phyloP scores from a whole-genome alignment of 1,284 basidiomycete genomes.

The Ustilago hordei region DNA sequence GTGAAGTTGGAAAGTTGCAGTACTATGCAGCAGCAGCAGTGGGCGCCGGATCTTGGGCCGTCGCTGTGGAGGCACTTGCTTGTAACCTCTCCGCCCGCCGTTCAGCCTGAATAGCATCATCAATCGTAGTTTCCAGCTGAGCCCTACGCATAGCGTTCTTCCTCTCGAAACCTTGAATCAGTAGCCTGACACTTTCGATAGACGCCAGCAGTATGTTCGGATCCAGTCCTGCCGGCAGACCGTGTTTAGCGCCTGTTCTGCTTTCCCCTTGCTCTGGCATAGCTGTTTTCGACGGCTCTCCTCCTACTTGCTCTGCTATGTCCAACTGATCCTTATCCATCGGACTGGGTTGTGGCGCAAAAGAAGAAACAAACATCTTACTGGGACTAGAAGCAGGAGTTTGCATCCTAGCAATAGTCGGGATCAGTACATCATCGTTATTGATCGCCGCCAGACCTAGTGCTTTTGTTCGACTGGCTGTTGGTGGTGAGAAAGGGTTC shows the following conservation, averaged over 20 bases:
- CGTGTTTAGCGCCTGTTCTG: neutral
- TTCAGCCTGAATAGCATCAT: conserved; percentile 41
- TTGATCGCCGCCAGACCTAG: conserved; percentile 17
- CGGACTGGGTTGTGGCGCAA: conserved; percentile 6
- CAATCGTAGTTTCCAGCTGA: conserved; percentile 47
- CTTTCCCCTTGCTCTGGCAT: neutral
- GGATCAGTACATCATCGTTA: conserved; percentile 50
- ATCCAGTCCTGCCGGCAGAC: conserved; percentile 24
- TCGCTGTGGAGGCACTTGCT: conserved; percentile 2
- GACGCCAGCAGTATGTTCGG: conserved; percentile 45
- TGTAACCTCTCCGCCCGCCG: conserved; percentile 33
- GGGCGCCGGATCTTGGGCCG: neutral
- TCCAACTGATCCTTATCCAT: neutral
- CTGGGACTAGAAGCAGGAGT: conserved; percentile 36
- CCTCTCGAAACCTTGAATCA: conserved; percentile 51
- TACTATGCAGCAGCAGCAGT: neutral
- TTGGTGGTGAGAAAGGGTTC: conserved; percentile 30
- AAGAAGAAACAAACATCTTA: conserved; percentile 30
- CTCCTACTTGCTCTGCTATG: neutral
- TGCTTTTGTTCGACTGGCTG: conserved; percentile 37
- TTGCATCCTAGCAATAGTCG: conserved; percentile 41
- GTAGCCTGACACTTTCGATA: conserved; percentile 48
- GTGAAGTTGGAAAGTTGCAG: neutral
- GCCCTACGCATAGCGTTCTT: conserved; percentile 49
- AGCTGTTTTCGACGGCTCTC: neutral